phyloP scores from a whole-genome alignment of 306 rosid species.

The Lathyrus tuberosus region DNA sequence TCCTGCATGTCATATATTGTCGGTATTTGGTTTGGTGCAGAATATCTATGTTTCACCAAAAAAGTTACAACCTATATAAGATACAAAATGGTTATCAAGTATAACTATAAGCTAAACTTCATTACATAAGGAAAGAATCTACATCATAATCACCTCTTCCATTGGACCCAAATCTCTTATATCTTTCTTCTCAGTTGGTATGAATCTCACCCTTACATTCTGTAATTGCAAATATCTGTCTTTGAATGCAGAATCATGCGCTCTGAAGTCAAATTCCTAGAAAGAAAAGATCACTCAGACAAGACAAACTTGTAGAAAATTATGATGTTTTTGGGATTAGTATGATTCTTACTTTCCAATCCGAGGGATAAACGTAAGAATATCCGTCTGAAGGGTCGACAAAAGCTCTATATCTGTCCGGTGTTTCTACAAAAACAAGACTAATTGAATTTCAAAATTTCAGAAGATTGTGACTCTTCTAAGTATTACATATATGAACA shows the following conservation, averaged over 20 bases:
- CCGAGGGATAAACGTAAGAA: slow-evolving; percentile 79
- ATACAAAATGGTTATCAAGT: slow-evolving; percentile 15
- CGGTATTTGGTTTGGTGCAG: slow-evolving; percentile 87
- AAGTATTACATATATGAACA: background rate
- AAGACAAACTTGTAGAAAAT: slow-evolving; percentile 1
- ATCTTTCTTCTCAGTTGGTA: slow-evolving; percentile 86
- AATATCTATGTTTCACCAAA: slow-evolving; percentile 73
- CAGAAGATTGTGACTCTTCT: background rate
- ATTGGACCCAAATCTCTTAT: slow-evolving; percentile 86
- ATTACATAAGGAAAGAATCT: background rate
- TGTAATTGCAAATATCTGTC: slow-evolving; percentile 79
- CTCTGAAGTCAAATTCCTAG: slow-evolving; percentile 92
- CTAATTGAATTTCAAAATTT: slow-evolving; percentile 11
- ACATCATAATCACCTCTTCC: slow-evolving; percentile 65
- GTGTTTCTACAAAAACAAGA: slow-evolving; percentile 56
- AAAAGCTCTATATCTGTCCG: slow-evolving; percentile 66
- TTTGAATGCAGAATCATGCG: slow-evolving; percentile 96
- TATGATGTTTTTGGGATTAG: background rate
- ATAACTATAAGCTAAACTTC: slow-evolving; percentile 12
- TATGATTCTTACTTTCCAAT: slow-evolving; percentile 80
- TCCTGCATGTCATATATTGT: slow-evolving; percentile 75
- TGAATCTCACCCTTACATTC: slow-evolving; percentile 87
- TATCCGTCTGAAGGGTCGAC: slow-evolving; percentile 87
- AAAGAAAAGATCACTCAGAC: slow-evolving; percentile 28
- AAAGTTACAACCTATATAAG: slow-evolving; percentile 55